phyloP scores from a whole-genome alignment of 345 rosid genomes.

The Dipteronia sinensis region DNA sequence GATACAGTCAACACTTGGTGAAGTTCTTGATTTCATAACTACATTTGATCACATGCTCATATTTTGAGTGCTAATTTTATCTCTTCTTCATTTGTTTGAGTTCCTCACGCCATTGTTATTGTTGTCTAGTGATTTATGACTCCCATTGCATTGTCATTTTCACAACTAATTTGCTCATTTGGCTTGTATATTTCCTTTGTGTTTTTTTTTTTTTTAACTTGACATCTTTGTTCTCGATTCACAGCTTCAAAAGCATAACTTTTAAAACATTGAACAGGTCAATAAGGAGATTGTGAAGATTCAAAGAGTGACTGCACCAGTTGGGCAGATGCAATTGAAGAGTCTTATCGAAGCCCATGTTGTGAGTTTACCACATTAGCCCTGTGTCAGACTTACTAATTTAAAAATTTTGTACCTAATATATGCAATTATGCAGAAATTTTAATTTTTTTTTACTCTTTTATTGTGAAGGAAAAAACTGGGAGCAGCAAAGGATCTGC shows the following conservation, averaged over 20 bases:
- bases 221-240: not conserved
- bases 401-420: not conserved
- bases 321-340: conserved; percentile 92
- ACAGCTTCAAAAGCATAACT: not conserved
- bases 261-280: conserved; percentile 43
- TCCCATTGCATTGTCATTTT: not conserved
- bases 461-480: conserved; percentile 73
- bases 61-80: not conserved
- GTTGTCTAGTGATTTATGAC: not conserved
- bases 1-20: not conserved
- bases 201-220: not conserved
- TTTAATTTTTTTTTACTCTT: not conserved
- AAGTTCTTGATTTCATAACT: not conserved
- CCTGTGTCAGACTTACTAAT: not conserved
- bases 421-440: not conserved
- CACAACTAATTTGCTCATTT: not conserved
- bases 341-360: conserved; percentile 89
- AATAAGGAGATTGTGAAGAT: conserved; percentile 93
- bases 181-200: not conserved
- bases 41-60: not conserved
- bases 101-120: not conserved
- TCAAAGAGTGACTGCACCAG: conserved; percentile 94
- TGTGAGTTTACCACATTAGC: conserved; percentile 52
- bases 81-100: not conserved
- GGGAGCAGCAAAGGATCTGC: conserved; percentile 80